Conservation (phyloP, 2,329 filamentous ascomycete genomes). For the Neofusicoccum kwambonambiense region DNA sequence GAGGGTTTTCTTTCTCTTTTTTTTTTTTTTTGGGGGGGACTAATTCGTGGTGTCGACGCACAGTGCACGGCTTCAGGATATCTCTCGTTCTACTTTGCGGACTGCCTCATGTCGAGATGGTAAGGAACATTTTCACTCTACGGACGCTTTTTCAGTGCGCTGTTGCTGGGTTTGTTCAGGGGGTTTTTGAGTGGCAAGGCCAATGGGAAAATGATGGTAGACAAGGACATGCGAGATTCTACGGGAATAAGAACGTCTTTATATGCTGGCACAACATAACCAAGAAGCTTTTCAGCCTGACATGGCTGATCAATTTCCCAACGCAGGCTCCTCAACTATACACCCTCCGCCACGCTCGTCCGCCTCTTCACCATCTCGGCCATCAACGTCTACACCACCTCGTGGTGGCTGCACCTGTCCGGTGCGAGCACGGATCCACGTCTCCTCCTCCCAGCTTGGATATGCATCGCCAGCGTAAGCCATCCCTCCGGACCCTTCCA, state of each 20-base stretch:
- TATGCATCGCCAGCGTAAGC: conserved; percentile 52
- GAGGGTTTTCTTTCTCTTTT: no score
- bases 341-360: conserved; percentile 72
- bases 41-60: neutral
- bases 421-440: conserved; percentile 25
- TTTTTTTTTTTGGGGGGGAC: no score
- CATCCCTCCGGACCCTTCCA: conserved; percentile 39
- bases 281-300: no score
- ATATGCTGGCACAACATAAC: no score
- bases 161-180: neutral
- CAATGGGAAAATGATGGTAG: neutral
- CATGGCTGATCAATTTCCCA: neutral
- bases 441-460: conserved; percentile 18
- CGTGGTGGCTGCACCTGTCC: conserved; percentile 22
- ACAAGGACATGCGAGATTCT: no score
- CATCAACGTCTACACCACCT: conserved; percentile 47
- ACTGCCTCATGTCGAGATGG: conserved; percentile 83
- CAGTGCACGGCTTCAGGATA: conserved; percentile 76
- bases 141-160: neutral
- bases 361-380: conserved; percentile 59
- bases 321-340: conserved; percentile 78
- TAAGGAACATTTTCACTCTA: conserved; percentile 35
- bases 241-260: no score
- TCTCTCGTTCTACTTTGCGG: conserved; percentile 78
- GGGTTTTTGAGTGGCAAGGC: no score